Base-by-base conservation (phyloP, 306 rosid species). In the Pachyrhizus erosus region DNA sequence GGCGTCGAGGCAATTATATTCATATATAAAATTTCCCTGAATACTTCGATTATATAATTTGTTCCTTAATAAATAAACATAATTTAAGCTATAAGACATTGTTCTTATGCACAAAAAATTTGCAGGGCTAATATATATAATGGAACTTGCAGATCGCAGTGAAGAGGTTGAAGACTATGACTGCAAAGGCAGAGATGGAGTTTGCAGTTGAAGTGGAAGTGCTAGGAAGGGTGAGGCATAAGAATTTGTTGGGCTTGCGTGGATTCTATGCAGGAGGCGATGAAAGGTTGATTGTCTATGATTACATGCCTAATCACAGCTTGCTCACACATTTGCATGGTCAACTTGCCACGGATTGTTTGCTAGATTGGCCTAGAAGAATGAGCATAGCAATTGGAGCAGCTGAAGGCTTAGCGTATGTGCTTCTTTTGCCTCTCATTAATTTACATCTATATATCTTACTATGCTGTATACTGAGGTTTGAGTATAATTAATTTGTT, bases 151-250 rank as follows among this genome's bases (percentile, higher is more conserved):
- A 95, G 99, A 92, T 95, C n/a, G 99, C 98, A 1, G 98, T 95
- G 83, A 95, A 95, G 84, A 82, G 97, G 5, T 76, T 95, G 65
- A 95, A 95, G 81, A 77, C 90, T 2, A 88, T 93, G 94, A 95
- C 88, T n/a, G 90, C 94, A n/a, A 95, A 93, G 87, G 93, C 97
- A 33, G 98, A 95, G 86, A 95, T 93, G 99, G 99, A 95, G 77
- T 95, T 95, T 71, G 99, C 99, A 6, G 98, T 95, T 12, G 96
- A 95, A 88, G 99, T 93, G 23, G 99, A 95, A 86, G 91, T 95
- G 48, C 96, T 93, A 14, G 99, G 94, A 46, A 86, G 99, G 80
- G 99, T 95, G 66, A 88, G 96, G 60, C 99, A 95, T 69, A 90
- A 86, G 62, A 95, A 95, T 58, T 58, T 93, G 86, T 86, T 95